A percentile compares a stretch with the other conserved stretches of the same genome.
Evolutionary conservation across 345 rosid species (phyloP).

Genomic region (Brassica juncea): DNA sequence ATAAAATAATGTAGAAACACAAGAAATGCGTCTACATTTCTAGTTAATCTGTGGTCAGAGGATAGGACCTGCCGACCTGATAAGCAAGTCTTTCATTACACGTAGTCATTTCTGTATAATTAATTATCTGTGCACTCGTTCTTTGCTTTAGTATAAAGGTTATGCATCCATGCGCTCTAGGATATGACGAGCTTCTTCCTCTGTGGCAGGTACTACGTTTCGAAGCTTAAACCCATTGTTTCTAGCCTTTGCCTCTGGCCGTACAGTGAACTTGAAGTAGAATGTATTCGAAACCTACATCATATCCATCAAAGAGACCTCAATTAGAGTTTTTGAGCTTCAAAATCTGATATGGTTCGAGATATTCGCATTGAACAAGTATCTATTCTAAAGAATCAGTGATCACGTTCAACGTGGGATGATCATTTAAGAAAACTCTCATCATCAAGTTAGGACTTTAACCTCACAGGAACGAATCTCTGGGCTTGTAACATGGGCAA

Average conservation of each 20-base stretch:
- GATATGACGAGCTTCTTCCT: conserved; percentile 78
- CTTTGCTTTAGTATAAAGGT: conserved; percentile 38
- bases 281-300: conserved; percentile 78
- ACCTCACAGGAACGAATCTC: conserved; percentile 95
- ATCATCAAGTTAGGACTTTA: conserved; percentile 19
- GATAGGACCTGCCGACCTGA: neutral
- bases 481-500: conserved; percentile 94
- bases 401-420: too few species aligned
- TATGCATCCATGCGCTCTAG: conserved; percentile 74
- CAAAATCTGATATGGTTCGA: neutral
- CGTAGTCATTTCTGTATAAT: neutral
- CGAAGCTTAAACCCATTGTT: conserved; percentile 56
- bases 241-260: conserved; percentile 65
- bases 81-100: conserved; percentile 1
- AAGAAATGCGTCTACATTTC: conserved; percentile 9
- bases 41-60: neutral
- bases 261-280: conserved; percentile 74
- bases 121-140: neutral
- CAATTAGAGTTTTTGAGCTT: neutral
- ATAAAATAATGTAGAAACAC: conserved; percentile 13
- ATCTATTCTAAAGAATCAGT: too few species aligned
- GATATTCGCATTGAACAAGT: neutral
- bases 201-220: conserved; percentile 81
- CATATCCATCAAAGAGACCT: conserved; percentile 16
- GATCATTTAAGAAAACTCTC: neutral